Conservation (phyloP, 208 protist genomes). For the Leishmania tropica region DNA sequence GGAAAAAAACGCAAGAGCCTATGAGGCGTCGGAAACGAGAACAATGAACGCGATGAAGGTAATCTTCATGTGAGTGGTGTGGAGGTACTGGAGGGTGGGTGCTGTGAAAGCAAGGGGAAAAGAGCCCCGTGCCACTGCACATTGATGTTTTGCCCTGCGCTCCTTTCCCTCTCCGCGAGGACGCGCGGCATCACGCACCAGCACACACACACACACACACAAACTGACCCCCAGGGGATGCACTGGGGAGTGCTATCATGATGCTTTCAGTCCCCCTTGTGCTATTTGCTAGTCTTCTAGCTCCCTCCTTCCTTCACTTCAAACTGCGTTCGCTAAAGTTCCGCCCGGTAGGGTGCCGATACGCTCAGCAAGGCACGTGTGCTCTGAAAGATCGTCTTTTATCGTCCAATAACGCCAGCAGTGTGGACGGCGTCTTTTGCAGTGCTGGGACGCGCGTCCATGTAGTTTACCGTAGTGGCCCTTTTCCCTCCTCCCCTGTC, state of each 20-base stretch:
- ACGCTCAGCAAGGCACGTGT: neutral
- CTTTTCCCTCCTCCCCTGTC: neutral
- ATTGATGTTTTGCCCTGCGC: neutral
- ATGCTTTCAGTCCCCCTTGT: neutral
- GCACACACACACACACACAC: neutral
- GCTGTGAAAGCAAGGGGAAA: neutral
- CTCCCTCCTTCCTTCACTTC: neutral
- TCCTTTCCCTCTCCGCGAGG: neutral
- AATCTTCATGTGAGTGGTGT: neutral
- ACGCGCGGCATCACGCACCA: neutral
- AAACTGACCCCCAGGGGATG: neutral
- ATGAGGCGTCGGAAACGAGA: neutral
- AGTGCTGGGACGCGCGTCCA: neutral
- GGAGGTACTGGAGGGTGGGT: neutral
- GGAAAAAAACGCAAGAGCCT: neutral
- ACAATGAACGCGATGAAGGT: neutral
- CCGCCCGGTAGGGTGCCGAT: neutral
- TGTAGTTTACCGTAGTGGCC: neutral
- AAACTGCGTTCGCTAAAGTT: neutral
- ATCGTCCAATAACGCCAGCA: neutral
- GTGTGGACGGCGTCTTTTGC: neutral
- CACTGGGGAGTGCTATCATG: neutral
- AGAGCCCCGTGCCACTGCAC: neutral
- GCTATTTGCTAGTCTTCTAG: neutral
- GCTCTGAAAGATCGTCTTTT: neutral